Evolutionary conservation across 805 yeast genomes (phyloP), one percentile per base, ranked within the genome.

Genomic region (Candida anglica): DNA sequence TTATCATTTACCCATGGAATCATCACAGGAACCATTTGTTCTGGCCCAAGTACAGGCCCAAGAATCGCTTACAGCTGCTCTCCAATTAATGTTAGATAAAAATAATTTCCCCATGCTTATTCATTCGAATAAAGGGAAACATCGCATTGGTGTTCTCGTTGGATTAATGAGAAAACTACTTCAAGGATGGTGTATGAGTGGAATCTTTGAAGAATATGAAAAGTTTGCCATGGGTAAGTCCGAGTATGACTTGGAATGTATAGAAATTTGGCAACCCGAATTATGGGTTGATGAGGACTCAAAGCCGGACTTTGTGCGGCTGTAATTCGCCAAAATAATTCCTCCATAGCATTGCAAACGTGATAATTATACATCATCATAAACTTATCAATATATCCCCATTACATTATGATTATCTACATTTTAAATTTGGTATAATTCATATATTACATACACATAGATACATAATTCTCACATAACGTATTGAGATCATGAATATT

Each of bases 91-190:
- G 31, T 53, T 79, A 20, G 73, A 82, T 47, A 68, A 67, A 30
- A 76, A 79, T 10, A 88, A 88, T 53, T 86, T 83, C 53, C 98
- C 98, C 1, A 77, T 91, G 9, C 66, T 91, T 37, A 75, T 91
- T 9, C 98, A 93, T 56, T 87, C 96, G 3, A 87, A 93, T 58
- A 91, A 91, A 63, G 98, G 98, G n/a, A 93, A 93, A 56, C 98
- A 91, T 55, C 62, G 98, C 27, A 89, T 87, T 2, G 98, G 98
- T 0, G 89, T 93, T 1, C 66, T 89, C 27, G 94, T 89, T n/a
- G 98, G 96, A 0, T 70, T 87, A 19, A 79, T 91, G 72, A 64
- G 98, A 31, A 87, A 86, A 52, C 56, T 83, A 33, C 62, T 88
- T 29, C 96, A 88, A 58, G 94, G 94, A 2, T 91, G 98, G 98